Conservation (phyloP, 1,139 yeast genomes). For the Diutina catenulata region DNA sequence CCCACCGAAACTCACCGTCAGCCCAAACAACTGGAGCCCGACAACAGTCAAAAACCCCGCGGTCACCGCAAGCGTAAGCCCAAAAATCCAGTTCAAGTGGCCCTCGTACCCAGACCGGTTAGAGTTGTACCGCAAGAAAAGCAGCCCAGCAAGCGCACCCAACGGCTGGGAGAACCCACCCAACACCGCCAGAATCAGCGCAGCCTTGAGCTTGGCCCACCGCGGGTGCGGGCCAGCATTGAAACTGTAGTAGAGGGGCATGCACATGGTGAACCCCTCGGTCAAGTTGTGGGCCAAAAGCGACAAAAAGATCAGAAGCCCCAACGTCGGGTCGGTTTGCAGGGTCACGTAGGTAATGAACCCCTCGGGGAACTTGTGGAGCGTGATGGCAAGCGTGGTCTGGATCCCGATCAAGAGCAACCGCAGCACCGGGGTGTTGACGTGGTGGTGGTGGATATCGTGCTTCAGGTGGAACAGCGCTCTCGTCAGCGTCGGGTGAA, state of each 20-base stretch:
- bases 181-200: slow-evolving; percentile 49
- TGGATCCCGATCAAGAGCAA: slow-evolving; percentile 79
- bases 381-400: slow-evolving; percentile 75
- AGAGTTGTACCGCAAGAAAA: slow-evolving; percentile 33
- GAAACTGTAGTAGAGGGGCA: slow-evolving; percentile 72
- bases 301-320: slow-evolving; percentile 72
- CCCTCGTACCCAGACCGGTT: too few relatives aligned
- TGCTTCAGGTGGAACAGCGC: slow-evolving; percentile 10
- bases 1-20: slow-evolving; percentile 55
- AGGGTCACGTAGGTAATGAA: slow-evolving; percentile 76
- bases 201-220: slow-evolving; percentile 46
- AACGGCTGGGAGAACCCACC: slow-evolving; percentile 85
- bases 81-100: slow-evolving; percentile 38
- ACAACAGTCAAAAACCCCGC: slow-evolving; percentile 77
- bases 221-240: slow-evolving; percentile 12
- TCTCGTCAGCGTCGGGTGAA: slow-evolving; percentile 7
- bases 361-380: slow-evolving; percentile 94
- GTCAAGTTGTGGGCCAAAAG: slow-evolving; percentile 81
- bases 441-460: slow-evolving; percentile 64
- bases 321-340: slow-evolving; percentile 60
- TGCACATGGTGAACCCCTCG: slow-evolving; percentile 93
- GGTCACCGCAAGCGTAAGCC: slow-evolving; percentile 57
- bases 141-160: slow-evolving; percentile 70
- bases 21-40: slow-evolving; percentile 76
- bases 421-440: slow-evolving; percentile 66